Evolutionary conservation across 2,329 filamentous ascomycete species (phyloP).

Genomic region (Scleromitrula shiraiana): DNA sequence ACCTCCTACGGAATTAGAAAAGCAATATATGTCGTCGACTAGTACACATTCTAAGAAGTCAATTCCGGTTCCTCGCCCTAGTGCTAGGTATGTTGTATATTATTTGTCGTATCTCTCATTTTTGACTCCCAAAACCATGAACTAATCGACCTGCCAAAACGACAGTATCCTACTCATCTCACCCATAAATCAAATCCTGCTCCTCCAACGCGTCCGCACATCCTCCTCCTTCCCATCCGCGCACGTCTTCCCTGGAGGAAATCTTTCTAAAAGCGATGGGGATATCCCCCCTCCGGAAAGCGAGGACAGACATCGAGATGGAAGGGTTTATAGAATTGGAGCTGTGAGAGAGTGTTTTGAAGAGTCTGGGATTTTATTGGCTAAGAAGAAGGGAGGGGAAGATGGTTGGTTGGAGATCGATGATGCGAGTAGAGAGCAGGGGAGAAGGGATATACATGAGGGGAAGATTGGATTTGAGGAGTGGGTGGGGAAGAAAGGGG

Average conservation of each 20-base stretch:
- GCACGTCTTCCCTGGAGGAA: constrained; percentile 92
- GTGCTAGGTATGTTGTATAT: constrained; percentile 43
- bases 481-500: constrained; percentile 52
- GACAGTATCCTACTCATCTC: constrained; percentile 75
- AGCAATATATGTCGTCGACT: constrained; percentile 27
- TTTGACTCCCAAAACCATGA: neutral
- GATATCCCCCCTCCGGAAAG: constrained; percentile 38
- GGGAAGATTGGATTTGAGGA: constrained; percentile 57
- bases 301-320: constrained; percentile 58
- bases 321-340: constrained; percentile 65
- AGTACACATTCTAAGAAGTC: constrained; percentile 20
- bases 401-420: constrained; percentile 50
- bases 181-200: constrained; percentile 75
- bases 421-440: constrained; percentile 52
- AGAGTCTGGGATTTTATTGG: constrained; percentile 79
- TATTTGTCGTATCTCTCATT: neutral
- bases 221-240: constrained; percentile 82
- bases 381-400: constrained; percentile 35
- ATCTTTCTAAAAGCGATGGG: constrained; percentile 71
- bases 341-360: constrained; percentile 92
- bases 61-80: constrained; percentile 48
- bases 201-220: constrained; percentile 77
- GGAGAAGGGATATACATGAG: constrained; percentile 60
- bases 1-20: constrained; percentile 16
- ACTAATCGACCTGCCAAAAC: neutral